Evolutionary conservation across 2,329 filamentous ascomycete species (phyloP).

Genomic region (Diplodia scrobiculata): DNA sequence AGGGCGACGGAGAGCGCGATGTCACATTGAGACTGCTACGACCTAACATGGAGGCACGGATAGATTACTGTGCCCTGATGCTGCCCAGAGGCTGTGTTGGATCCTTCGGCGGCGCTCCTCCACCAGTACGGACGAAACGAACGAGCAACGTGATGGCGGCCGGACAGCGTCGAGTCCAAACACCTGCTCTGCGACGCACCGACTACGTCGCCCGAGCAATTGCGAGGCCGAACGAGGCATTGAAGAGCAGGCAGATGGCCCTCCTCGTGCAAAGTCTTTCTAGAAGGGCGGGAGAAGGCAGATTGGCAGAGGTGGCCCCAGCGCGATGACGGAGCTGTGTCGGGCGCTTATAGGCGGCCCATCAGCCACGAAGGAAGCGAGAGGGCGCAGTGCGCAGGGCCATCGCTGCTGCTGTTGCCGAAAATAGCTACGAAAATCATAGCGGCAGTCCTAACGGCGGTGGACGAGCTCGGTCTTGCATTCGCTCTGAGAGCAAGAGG

Average conservation of each 20-base stretch:
- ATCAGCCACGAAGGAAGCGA: slow-evolving; percentile 3
- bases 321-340: background rate
- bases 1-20: background rate
- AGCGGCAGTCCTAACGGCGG: background rate
- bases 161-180: background rate
- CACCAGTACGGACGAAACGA: background rate
- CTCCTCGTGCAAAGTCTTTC: background rate
- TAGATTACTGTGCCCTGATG: slow-evolving; percentile 2
- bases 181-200: background rate
- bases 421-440: slow-evolving; percentile 8
- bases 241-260: background rate
- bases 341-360: background rate
- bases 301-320: background rate
- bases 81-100: background rate
- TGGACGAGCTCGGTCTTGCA: background rate
- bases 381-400: background rate
- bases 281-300: slow-evolving; percentile 14
- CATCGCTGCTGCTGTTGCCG: background rate
- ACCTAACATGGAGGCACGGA: background rate
- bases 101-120: background rate
- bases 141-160: background rate
- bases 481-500: background rate
- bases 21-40: background rate
- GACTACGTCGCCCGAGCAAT: background rate
- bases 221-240: background rate